These are phyloP conservation scores for Linnemannia elongata DNA, from an alignment of 192 early-diverging fungal species.

Conservation along the genomic window DNA sequence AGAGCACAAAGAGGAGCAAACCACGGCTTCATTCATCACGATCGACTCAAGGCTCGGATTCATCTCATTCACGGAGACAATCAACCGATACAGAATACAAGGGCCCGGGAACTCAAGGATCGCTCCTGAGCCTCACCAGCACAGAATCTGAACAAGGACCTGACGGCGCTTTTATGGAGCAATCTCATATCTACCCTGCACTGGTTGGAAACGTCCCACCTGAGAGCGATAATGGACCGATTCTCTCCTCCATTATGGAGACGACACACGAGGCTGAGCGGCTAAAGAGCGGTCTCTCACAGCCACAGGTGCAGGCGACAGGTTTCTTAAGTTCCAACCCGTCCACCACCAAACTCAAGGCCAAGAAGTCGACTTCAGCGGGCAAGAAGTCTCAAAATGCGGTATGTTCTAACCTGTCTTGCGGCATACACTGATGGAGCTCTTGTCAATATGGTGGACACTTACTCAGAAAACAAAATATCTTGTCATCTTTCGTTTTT, in stretches of 20 bases:
- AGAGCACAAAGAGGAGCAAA: constrained; percentile 33
- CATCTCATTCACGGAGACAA: neutral
- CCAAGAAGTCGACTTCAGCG: neutral
- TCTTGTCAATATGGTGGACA: neutral
- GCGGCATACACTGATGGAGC: neutral
- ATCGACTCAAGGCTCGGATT: neutral
- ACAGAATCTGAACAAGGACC: neutral
- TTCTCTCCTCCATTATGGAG: neutral
- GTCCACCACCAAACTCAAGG: neutral
- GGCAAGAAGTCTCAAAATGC: neutral
- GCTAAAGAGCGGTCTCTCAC: neutral
- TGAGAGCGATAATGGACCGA: neutral
- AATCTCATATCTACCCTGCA: neutral
- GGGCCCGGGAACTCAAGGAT: neutral
- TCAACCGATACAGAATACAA: neutral
- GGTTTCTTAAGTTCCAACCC: neutral
- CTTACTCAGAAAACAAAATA: neutral
- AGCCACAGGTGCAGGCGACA: neutral
- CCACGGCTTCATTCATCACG: constrained; percentile 7
- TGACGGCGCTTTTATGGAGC: neutral
- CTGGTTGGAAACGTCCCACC: neutral
- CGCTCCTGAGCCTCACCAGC: neutral
- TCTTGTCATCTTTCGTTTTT: neutral
- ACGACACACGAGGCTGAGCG: neutral
- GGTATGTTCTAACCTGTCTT: neutral